phyloP scores from a whole-genome alignment of 768 basidiomycete species.

The Rhizopogon roseolus region DNA sequence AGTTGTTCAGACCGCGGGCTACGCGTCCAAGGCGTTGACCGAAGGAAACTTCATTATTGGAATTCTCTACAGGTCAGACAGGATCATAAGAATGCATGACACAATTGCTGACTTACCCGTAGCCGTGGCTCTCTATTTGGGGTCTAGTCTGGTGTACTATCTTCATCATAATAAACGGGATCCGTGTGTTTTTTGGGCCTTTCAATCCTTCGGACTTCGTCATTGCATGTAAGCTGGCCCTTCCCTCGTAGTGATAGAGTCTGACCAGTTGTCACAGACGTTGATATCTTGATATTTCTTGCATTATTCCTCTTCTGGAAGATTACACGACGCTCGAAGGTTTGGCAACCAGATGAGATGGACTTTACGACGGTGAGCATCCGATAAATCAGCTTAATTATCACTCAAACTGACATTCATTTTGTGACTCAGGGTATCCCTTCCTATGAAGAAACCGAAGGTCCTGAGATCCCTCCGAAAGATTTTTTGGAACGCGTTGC shows the following conservation, averaged over 20 bases:
- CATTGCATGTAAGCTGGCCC: conserved; percentile 33
- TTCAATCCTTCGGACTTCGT: conserved; percentile 51
- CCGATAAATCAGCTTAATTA: background rate
- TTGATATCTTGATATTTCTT: conserved; percentile 16
- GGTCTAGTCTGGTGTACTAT: conserved; percentile 57
- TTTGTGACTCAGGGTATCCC: conserved; percentile 51
- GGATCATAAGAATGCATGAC: conserved; percentile 22
- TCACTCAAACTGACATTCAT: background rate
- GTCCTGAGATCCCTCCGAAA: conserved; percentile 42
- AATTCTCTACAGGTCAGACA: conserved; percentile 39
- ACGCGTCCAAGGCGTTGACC: conserved; percentile 62
- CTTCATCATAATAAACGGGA: conserved; percentile 56
- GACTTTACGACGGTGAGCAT: conserved; percentile 60
- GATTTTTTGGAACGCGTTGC: conserved; percentile 49
- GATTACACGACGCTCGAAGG: conserved; percentile 7
- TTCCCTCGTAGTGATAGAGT: conserved; percentile 3
- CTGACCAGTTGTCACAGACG: conserved; percentile 23
- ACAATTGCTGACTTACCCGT: background rate
- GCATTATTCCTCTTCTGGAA: conserved; percentile 21
- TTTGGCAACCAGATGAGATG: conserved; percentile 62
- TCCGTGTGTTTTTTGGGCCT: conserved; percentile 50
- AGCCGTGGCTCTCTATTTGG: conserved; percentile 65
- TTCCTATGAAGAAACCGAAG: conserved; percentile 61
- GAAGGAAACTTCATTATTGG: conserved; percentile 56
- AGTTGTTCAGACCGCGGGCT: conserved; percentile 55